Conservation (phyloP, 2,329 filamentous ascomycete species). For the Aureobasidium sp. region DNA sequence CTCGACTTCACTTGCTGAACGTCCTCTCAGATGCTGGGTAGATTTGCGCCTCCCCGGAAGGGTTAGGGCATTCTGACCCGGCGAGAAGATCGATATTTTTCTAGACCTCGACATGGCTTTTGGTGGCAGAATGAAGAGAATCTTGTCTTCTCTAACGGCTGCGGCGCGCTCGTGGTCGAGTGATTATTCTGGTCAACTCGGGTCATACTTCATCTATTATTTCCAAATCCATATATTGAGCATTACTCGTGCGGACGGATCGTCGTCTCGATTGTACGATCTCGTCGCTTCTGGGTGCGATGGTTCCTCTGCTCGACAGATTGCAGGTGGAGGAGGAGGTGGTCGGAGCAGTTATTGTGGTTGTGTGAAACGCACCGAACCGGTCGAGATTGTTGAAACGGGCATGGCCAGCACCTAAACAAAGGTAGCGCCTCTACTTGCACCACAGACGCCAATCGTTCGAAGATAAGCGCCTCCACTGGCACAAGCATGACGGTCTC, state of each 20-base stretch:
- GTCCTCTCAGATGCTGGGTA: background rate
- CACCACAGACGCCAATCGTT: conserved; percentile 12
- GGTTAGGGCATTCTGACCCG: background rate
- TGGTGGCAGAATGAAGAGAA: background rate
- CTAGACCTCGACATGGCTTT: conserved; percentile 12
- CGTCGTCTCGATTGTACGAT: conserved; percentile 9
- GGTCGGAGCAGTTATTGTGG: conserved; percentile 13
- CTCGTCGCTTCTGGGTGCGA: background rate
- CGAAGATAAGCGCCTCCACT: conserved; percentile 10
- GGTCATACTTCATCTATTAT: conserved; percentile 9
- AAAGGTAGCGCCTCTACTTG: conserved; percentile 10
- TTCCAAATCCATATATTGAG: background rate
- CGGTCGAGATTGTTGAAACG: conserved; percentile 13
- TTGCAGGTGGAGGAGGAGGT: conserved; percentile 7
- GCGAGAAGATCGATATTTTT: conserved; percentile 6
- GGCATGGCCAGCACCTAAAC: conserved; percentile 6
- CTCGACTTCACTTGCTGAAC: background rate
- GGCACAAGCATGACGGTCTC: conserved; percentile 8
- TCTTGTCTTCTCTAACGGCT: background rate
- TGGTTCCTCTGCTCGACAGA: background rate
- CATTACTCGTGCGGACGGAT: conserved; percentile 9
- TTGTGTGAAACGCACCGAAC: conserved; percentile 15
- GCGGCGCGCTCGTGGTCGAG: background rate
- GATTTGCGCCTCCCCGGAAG: conserved; percentile 8
- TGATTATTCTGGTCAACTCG: background rate